These are phyloP conservation scores for Ettlia oleoabundans DNA, from an alignment of 139 green algal species.

Conservation along the genomic window DNA sequence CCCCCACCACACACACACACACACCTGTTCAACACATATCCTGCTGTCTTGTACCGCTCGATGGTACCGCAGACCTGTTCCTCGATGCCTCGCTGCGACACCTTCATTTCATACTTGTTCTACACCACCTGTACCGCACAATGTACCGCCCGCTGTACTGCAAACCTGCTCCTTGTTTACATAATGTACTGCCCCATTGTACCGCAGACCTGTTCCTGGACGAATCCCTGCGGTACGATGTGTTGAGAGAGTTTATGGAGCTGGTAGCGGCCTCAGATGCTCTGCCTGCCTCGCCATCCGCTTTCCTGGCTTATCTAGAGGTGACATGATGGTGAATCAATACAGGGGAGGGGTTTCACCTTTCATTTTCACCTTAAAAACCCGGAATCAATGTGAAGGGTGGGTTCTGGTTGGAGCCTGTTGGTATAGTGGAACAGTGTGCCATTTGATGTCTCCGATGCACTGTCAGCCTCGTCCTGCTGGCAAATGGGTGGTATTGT, in stretches of 20 bases:
- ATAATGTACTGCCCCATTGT: background rate
- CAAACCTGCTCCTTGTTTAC: background rate
- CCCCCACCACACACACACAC: too few species aligned
- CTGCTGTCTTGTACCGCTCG: background rate
- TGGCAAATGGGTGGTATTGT: too few species aligned
- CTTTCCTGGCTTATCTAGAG: slow-evolving; percentile 67
- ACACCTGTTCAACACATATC: too few species aligned
- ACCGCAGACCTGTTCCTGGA: slow-evolving; percentile 56
- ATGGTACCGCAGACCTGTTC: slow-evolving; percentile 52
- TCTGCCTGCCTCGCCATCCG: slow-evolving; percentile 29
- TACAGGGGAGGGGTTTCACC: too few species aligned
- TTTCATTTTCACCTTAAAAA: too few species aligned
- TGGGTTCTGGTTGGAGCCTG: too few species aligned
- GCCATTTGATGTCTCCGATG: too few species aligned
- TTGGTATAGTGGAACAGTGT: too few species aligned
- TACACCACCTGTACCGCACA: background rate
- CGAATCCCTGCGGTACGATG: slow-evolving; percentile 14
- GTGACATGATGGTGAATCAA: too few species aligned
- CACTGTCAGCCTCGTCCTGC: too few species aligned
- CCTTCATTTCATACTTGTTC: too few species aligned
- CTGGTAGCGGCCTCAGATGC: slow-evolving; percentile 16
- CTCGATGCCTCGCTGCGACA: slow-evolving; percentile 33
- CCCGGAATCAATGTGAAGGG: too few species aligned
- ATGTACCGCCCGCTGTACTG: background rate
- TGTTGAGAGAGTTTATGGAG: slow-evolving; percentile 54